These are phyloP conservation scores for Chondrus crispus DNA, from an alignment of 23 red algal genomes.

Conservation along the genomic window DNA sequence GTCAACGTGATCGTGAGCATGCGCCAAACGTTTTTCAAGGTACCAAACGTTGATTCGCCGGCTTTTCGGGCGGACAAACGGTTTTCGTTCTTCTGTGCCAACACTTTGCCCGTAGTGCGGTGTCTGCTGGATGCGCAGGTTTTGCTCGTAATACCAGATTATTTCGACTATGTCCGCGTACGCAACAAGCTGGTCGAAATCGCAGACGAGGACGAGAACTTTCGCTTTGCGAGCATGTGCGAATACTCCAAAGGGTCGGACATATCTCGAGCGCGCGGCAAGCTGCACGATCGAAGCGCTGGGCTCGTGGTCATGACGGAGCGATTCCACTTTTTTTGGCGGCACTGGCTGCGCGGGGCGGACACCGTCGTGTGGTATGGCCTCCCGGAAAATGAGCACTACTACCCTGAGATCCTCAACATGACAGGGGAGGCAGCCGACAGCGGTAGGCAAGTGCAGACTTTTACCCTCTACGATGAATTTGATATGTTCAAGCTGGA, in stretches of 20 bases:
- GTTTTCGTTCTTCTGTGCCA: constrained; percentile 43
- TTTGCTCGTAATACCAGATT: constrained; percentile 64
- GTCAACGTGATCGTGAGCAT: constrained; percentile 20
- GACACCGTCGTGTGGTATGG: constrained; percentile 64
- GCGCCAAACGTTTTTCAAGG: constrained; percentile 55
- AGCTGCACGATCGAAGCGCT: constrained; percentile 55
- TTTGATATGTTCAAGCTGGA: constrained; percentile 48
- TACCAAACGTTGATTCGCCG: constrained; percentile 22
- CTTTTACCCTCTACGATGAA: constrained; percentile 38
- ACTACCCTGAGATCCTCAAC: constrained; percentile 77
- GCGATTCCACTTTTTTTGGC: constrained; percentile 84
- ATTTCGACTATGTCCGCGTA: constrained; percentile 89
- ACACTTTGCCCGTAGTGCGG: constrained; percentile 16
- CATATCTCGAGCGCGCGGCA: constrained; percentile 41
- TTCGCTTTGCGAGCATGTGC: constrained; percentile 72
- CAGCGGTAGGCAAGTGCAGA: constrained; percentile 35
- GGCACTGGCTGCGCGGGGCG: constrained; percentile 72
- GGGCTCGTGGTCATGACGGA: constrained; percentile 69
- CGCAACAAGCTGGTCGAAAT: constrained; percentile 56
- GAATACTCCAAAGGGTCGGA: constrained; percentile 71
- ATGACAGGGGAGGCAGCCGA: constrained; percentile 62
- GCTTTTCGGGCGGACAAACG: constrained; percentile 15
- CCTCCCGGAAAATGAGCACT: constrained; percentile 42
- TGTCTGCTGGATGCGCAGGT: background rate
- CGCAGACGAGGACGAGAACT: constrained; percentile 3